A percentile compares a stretch with the other conserved stretches of the same genome.
phyloP scores from a whole-genome alignment of 306 rosid species.

The Medicago truncatula region DNA sequence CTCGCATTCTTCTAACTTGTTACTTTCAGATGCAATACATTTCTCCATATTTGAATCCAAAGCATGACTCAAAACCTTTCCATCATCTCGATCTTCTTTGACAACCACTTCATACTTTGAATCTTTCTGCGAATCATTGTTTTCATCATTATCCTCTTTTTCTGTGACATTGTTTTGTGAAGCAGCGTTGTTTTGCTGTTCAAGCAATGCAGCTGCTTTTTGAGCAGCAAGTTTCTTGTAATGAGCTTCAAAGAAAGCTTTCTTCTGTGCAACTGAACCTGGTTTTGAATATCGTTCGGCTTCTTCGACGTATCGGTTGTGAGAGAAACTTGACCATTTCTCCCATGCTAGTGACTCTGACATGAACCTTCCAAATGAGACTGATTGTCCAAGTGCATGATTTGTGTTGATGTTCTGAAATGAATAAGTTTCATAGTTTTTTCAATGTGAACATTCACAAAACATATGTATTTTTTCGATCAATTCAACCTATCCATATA shows the following conservation, averaged over 20 bases:
- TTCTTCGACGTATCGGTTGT: conserved; percentile 93
- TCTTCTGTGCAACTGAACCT: conserved; percentile 96
- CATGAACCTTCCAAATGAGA: conserved; percentile 90
- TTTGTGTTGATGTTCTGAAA: conserved; percentile 72
- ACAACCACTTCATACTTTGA: conserved; percentile 40
- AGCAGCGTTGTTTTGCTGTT: conserved; percentile 63
- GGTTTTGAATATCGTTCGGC: conserved; percentile 84
- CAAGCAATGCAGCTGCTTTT: conserved; percentile 72
- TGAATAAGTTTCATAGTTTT: conserved; percentile 49
- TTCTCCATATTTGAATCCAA: conserved; percentile 38
- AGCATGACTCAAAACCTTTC: conserved; percentile 13
- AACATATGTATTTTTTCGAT: background rate
- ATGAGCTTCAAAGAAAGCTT: conserved; percentile 99
- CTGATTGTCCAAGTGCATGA: conserved; percentile 83
- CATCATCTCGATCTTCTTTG: conserved; percentile 49
- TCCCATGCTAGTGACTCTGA: conserved; percentile 88
- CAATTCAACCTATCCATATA: conserved; percentile 34
- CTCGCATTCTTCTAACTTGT: conserved; percentile 47
- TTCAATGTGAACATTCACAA: conserved; percentile 44
- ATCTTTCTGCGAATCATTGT: conserved; percentile 25
- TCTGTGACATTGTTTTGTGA: conserved; percentile 36
- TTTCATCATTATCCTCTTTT: conserved; percentile 21
- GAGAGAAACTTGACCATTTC: conserved; percentile 84
- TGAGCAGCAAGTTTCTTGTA: conserved; percentile 94
- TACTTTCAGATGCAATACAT: conserved; percentile 40